A percentile compares a stretch with the other conserved stretches of the same genome.
These are phyloP conservation scores for Dipodascus geniculatus DNA, from an alignment of 805 yeast genomes.

Conservation along the genomic window DNA sequence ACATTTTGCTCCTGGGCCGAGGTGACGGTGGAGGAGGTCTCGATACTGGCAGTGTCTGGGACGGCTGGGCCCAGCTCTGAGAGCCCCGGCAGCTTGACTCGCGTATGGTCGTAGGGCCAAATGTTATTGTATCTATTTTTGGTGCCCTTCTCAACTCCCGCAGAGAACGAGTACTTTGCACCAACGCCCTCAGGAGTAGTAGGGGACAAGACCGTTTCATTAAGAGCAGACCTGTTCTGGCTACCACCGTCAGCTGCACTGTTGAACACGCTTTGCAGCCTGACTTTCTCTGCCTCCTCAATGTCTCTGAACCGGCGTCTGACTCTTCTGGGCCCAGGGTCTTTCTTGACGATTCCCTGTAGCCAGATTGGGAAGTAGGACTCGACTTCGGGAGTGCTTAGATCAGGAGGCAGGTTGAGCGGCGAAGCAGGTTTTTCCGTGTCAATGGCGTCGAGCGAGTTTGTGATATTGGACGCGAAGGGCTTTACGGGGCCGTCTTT, in stretches of 20 bases:
- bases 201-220: constrained; percentile 1
- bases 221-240: constrained; percentile 1
- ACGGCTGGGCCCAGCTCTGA: constrained; percentile 4
- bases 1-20: constrained; percentile 9
- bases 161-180: constrained; percentile 39
- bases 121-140: constrained; percentile 86
- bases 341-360: constrained; percentile 24
- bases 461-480: constrained; percentile 19
- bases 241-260: constrained; percentile 5
- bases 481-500: constrained; percentile 17
- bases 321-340: constrained; percentile 29
- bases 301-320: constrained; percentile 49
- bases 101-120: constrained; percentile 73
- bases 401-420: constrained; percentile 15
- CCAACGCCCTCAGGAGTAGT: constrained; percentile 9
- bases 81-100: constrained; percentile 45
- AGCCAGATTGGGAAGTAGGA: constrained; percentile 46
- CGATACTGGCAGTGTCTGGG: neutral
- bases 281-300: constrained; percentile 56
- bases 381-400: constrained; percentile 7
- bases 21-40: constrained; percentile 1
- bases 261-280: constrained; percentile 33
- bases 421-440: constrained; percentile 1
- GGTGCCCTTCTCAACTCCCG: constrained; percentile 70
- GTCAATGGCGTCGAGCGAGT: constrained; percentile 15